Conservation (phyloP, 306 rosid species). For the Parietaria judaica region DNA sequence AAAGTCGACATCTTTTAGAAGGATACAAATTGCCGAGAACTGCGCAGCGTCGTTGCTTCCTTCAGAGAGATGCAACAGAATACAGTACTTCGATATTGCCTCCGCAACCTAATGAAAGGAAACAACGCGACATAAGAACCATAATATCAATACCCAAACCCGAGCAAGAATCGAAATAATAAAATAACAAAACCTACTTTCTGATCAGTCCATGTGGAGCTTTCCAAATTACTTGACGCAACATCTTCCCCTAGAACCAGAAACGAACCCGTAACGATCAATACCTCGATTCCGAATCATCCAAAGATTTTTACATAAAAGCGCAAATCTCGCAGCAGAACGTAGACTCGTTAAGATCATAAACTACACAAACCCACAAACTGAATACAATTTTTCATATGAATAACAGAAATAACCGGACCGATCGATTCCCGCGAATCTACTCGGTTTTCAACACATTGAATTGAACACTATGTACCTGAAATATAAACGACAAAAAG, state of each 20-base stretch:
- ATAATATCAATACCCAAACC: background rate
- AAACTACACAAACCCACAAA: too few relatives aligned
- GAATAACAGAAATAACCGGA: too few relatives aligned
- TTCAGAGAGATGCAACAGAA: constrained; percentile 37
- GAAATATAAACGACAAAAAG: constrained; percentile 51
- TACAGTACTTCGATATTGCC: constrained; percentile 39
- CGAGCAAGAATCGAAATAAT: background rate
- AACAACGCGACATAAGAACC: background rate
- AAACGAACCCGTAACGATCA: background rate
- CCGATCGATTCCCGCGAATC: too few relatives aligned
- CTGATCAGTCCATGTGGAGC: constrained; percentile 35
- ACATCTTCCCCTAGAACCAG: constrained; percentile 34
- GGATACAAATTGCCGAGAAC: constrained; percentile 56
- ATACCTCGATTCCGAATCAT: background rate
- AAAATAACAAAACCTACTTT: constrained; percentile 16
- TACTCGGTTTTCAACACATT: background rate
- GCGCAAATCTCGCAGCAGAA: too few relatives aligned
- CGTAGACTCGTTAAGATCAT: too few relatives aligned
- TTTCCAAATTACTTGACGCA: constrained; percentile 34
- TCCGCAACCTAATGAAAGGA: constrained; percentile 34
- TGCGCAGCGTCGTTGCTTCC: constrained; percentile 40
- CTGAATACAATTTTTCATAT: too few relatives aligned
- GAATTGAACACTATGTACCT: constrained; percentile 19
- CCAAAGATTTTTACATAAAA: too few relatives aligned
- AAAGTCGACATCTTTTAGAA: background rate